Conservation (phyloP, 257 asterid genomes). For the Parsonsia alboflavescens region DNA sequence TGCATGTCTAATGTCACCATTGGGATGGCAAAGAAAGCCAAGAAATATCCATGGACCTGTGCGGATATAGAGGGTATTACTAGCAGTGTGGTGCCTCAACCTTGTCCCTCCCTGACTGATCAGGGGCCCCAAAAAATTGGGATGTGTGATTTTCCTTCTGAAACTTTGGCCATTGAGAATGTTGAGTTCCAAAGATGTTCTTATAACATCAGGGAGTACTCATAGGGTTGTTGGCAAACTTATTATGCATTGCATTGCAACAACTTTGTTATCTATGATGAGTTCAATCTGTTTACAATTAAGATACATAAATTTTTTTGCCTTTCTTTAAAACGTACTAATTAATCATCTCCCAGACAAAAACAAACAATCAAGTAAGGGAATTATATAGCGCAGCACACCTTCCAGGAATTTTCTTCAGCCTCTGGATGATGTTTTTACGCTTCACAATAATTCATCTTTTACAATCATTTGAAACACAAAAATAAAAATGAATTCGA, state of each 20-base stretch:
- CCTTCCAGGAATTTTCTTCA: not conserved
- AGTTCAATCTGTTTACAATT: not conserved
- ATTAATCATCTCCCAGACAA: no score
- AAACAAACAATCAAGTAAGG: no score
- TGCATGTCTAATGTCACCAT: constrained; percentile 75
- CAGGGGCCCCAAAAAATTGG: constrained; percentile 35
- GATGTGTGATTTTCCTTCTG: constrained; percentile 59
- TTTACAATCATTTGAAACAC: constrained; percentile 32
- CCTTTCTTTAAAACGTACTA: no score
- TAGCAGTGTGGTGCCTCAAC: constrained; percentile 55
- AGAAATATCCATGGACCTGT: constrained; percentile 74
- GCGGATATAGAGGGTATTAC: constrained; percentile 48
- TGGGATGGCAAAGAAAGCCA: constrained; percentile 59
- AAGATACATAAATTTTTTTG: no score
- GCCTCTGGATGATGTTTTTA: not conserved
- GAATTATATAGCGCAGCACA: no score
- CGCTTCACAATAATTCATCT: not conserved
- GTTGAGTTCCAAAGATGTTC: constrained; percentile 52
- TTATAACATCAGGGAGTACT: constrained; percentile 32
- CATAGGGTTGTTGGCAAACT: no score
- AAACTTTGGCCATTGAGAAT: constrained; percentile 46
- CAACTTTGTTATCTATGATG: not conserved
- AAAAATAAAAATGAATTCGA: constrained; percentile 5
- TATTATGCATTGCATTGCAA: no score
- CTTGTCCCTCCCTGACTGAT: constrained; percentile 52